A percentile compares a stretch with the other conserved stretches of the same genome.
These are phyloP conservation scores for Staphylotrichum longicolle DNA, from an alignment of 495 filamentous ascomycete genomes.

Conservation along the genomic window DNA sequence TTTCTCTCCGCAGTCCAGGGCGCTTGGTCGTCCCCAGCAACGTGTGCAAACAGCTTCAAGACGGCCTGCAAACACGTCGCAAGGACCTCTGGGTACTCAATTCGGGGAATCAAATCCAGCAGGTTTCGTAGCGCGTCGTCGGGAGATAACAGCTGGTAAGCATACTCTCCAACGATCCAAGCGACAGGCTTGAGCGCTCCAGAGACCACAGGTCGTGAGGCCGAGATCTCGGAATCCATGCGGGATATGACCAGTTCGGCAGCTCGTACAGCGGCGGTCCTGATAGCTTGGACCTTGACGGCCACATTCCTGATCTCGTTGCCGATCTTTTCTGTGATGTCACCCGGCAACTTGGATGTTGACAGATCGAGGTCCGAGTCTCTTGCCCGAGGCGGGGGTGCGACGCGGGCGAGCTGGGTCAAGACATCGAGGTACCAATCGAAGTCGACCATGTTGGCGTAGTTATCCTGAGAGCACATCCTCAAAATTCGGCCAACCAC, in stretches of 20 bases:
- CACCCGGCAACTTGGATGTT: constrained; percentile 35
- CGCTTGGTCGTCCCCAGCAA: constrained; percentile 55
- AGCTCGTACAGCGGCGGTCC: constrained; percentile 73
- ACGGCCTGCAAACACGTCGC: constrained; percentile 80
- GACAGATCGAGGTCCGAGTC: constrained; percentile 44
- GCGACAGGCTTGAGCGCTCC: constrained; percentile 68
- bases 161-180: constrained; percentile 89
- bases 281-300: constrained; percentile 82
- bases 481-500: constrained; percentile 77
- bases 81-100: constrained; percentile 57
- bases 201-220: constrained; percentile 41
- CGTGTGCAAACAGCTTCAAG: constrained; percentile 74
- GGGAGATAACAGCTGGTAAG: constrained; percentile 61
- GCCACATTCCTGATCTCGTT: constrained; percentile 82
- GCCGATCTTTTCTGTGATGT: constrained; percentile 72
- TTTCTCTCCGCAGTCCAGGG: constrained; percentile 65
- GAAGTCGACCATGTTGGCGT: constrained; percentile 80
- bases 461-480: constrained; percentile 90
- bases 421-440: constrained; percentile 94
- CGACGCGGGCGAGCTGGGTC: constrained; percentile 71
- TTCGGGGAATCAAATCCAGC: constrained; percentile 62
- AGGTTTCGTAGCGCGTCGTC: constrained; percentile 67
- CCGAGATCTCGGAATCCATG: constrained; percentile 41
- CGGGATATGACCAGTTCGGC: constrained; percentile 70
- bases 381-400: constrained; percentile 50